Evolutionary conservation across 768 basidiomycete species (phyloP).

Genomic region (Boletus rubescentipes): DNA sequence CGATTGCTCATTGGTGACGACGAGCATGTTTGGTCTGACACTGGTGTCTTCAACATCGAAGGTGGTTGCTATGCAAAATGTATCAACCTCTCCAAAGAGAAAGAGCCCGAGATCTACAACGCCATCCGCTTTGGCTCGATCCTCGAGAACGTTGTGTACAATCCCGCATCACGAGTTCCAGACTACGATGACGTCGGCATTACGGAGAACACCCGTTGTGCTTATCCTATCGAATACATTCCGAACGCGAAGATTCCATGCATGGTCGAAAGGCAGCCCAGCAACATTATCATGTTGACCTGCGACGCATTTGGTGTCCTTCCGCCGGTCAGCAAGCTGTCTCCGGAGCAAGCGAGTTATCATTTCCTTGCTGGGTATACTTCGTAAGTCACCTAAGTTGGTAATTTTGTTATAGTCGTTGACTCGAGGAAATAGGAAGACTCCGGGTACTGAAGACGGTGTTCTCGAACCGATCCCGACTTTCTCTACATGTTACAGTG

Average conservation of each 20-base stretch:
- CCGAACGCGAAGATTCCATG: conserved; percentile 95
- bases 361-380: conserved; percentile 98
- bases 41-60: conserved; percentile 99
- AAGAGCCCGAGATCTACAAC: conserved; percentile 97
- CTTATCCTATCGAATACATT: conserved; percentile 98
- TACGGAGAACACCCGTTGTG: conserved; percentile 99
- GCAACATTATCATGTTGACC: conserved; percentile 94
- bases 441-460: conserved; percentile 98
- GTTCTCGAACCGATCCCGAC: conserved; percentile 98
- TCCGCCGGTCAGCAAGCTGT: conserved; percentile 90
- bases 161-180: conserved; percentile 73
- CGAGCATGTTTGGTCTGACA: conserved; percentile 99
- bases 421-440: conserved; percentile 60
- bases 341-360: conserved; percentile 94
- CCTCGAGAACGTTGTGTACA: conserved; percentile 99
- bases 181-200: conserved; percentile 97
- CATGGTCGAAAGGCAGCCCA: conserved; percentile 80
- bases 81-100: conserved; percentile 94
- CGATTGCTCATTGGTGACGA: conserved; percentile 97
- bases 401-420: not conserved
- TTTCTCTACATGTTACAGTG: conserved; percentile 98
- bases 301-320: conserved; percentile 99
- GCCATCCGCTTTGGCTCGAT: conserved; percentile 96
- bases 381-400: conserved; percentile 50
- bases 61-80: conserved; percentile 99